Evolutionary conservation across 2,329 filamentous ascomycete genomes (phyloP), one percentile per base, ranked within the genome.

Genomic region (Diaporthe sp.): DNA sequence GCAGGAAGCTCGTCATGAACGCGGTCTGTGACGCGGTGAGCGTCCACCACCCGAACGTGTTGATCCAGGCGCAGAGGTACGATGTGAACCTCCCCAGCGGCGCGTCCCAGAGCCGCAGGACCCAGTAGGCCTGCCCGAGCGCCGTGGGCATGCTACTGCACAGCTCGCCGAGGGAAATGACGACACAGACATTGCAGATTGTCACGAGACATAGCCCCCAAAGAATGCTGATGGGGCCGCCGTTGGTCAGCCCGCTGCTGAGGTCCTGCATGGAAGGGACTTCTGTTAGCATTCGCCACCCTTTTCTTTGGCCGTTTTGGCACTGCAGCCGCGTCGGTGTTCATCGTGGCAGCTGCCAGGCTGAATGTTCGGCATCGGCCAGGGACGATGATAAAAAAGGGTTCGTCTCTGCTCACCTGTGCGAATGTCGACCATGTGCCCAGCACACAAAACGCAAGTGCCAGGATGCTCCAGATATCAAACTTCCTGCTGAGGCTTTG

Each of bases 61-160:
- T 91, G 78, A 90, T 89, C 88, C 88, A 91, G 2, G 89, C 89
- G 76, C 88, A 89, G 81, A 91, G 84, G 77, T 91, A 91, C 1
- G 87, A 89, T 5, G 81, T 78, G 75, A 90, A 88, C 2, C 89
- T 85, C 2, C 88, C 89, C 0, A 19, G 78, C 78, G 73, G 69
- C 30, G 61, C 25, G 33, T 72, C 73, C 69, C 58, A 72, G 17
- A 89, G 80, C 13, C 84, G 82, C 75, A 85, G 84, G 1, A 88
- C 84, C 89, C 89, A 92, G 79, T 89, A 91, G 0, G 89, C 89
- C 81, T 92, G 90, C 0, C 90, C 90, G 3, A 91, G 82, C 0
- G 89, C 89, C 0, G 89, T 91, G 5, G 90, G 90, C 89, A 91
- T 91, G 76, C 85, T 87, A 76, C 88, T 90, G 78, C 85, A 86